Evolutionary conservation across 75 land plant genomes (phyloP).

Genomic region (Larix kaempferi): DNA sequence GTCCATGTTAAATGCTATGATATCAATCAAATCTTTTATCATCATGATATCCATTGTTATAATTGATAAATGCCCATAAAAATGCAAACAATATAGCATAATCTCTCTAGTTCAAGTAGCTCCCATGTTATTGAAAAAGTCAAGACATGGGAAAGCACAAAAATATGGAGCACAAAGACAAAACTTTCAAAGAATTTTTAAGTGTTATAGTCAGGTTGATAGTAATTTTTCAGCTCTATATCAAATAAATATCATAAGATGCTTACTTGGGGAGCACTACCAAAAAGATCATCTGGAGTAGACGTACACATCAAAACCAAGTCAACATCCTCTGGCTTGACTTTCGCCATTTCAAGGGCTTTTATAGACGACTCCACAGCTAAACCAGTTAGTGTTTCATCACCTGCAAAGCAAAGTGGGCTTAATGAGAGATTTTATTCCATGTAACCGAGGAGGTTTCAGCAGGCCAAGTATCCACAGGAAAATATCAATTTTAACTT

Average conservation of each 20-base stretch:
- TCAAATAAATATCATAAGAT: background rate
- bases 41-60: too few species aligned
- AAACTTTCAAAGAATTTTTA: too few species aligned
- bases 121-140: background rate
- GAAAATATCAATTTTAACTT: background rate
- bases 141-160: background rate
- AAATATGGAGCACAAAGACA: background rate
- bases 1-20: background rate
- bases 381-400: constrained; percentile 62
- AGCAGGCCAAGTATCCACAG: background rate
- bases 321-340: constrained; percentile 83
- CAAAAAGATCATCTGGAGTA: constrained; percentile 93
- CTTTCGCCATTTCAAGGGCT: constrained; percentile 90
- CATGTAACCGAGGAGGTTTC: background rate
- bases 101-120: background rate
- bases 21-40: background rate
- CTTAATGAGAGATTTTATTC: background rate
- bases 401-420: constrained; percentile 40
- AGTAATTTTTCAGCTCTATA: background rate
- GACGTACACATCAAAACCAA: constrained; percentile 89
- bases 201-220: background rate
- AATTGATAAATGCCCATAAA: background rate
- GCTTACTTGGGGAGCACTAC: constrained; percentile 80
- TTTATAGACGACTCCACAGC: constrained; percentile 71
- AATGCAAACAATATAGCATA: background rate